Conservation (phyloP, 148 eudicot species). For the Rhododendron williamsianum region DNA sequence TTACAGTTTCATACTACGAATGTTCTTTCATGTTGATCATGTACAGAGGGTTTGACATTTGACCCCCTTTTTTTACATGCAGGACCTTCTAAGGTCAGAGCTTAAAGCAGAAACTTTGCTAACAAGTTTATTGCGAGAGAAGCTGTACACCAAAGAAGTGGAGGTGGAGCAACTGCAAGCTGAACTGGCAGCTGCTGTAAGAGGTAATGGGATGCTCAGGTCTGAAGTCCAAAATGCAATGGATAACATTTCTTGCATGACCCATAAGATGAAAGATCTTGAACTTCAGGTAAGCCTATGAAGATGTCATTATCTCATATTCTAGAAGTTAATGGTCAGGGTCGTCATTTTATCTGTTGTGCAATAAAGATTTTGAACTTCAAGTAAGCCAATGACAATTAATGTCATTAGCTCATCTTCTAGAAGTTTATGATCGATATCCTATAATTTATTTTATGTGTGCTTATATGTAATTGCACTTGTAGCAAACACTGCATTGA, state of each 20-base stretch:
- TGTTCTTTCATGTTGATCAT: neutral
- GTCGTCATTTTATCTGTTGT: neutral
- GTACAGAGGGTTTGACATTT: neutral
- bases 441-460: neutral
- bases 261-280: conserved; percentile 75
- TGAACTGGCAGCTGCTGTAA: conserved; percentile 67
- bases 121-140: conserved; percentile 70
- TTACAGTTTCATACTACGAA: neutral
- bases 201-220: conserved; percentile 73
- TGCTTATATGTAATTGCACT: neutral
- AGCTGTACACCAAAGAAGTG: conserved; percentile 56
- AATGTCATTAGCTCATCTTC: neutral
- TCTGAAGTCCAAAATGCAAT: conserved; percentile 76
- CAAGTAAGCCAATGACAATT: neutral
- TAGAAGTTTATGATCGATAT: neutral
- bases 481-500: neutral
- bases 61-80: conserved; percentile 4
- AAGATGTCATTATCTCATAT: neutral
- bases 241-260: conserved; percentile 64
- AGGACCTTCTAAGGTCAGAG: conserved; percentile 53
- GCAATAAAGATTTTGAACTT: neutral
- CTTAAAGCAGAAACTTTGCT: conserved; percentile 71
- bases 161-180: conserved; percentile 84
- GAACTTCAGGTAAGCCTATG: conserved; percentile 62
- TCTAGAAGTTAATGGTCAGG: neutral